Base-by-base conservation (phyloP, 1,139 yeast genomes). In the Taphrina confusa region DNA sequence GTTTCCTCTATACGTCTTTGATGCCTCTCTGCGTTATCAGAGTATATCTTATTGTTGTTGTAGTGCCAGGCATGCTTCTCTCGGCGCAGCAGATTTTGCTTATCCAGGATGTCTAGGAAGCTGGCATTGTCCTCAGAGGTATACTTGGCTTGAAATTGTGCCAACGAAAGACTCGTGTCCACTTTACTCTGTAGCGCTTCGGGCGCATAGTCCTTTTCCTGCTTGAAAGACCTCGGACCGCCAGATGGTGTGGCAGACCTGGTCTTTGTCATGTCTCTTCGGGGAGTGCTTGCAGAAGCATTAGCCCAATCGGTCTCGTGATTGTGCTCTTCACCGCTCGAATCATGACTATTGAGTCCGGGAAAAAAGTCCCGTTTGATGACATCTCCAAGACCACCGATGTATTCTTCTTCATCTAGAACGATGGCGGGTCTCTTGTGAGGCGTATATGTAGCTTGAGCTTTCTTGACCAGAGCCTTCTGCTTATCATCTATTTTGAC, bases 111-210 rank as follows among this genome's bases (percentile, higher is more conserved):
- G 9, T 64, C 63, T 30, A 65, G 63, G 57, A 71, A 72, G 23
- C 73, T 69, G 9, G 68, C 70, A 59, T 72, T 72, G 59, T 72
- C 75, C 57, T 72, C 74, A 0, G 74, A 69, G 0, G 74, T 72
- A 52, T 68, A 66, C 16, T 62, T 66, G 6, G 66, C 65, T 50
- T 71, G 74, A 45, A 68, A 72, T 23, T 65, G 57, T 34, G 59
- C 64, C n/a, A 66, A 57, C 11, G 60, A 37, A 30, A 62, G 23
- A 6, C 42, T n/a, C 9, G 36, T 45, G 12, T 37, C 25, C 31
- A 34, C 33, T 16, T 23, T 23, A 25, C 3, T n/a, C n/a, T n/a
- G n/a, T n/a, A n/a, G n/a, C n/a, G n/a, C n/a, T n/a, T n/a, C n/a
- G n/a, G n/a, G n/a, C n/a, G n/a, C n/a, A n/a, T n/a, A n/a, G n/a